Percentiles rank a stretch among this genome's conserved stretches.
These are phyloP conservation scores for Choiromyces venosus DNA, from an alignment of 495 filamentous ascomycete species.

Conservation along the genomic window DNA sequence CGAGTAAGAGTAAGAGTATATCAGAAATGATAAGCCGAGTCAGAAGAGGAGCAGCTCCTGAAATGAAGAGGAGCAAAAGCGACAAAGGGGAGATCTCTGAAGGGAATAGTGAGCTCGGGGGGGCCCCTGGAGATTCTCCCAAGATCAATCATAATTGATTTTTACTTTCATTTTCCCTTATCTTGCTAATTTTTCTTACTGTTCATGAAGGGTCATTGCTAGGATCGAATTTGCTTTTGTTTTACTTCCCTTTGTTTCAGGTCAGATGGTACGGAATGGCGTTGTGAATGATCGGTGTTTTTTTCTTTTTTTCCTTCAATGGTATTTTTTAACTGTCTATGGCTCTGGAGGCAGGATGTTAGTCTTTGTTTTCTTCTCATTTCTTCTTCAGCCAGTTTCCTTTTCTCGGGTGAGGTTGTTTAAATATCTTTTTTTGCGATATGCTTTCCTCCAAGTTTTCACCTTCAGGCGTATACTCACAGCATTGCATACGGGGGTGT, in stretches of 20 bases:
- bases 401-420: conserved; percentile 9
- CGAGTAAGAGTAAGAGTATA: conserved; percentile 40
- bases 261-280: conserved; percentile 28
- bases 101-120: background rate
- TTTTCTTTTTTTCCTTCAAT: conserved; percentile 8
- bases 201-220: conserved; percentile 6
- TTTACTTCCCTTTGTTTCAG: conserved; percentile 26
- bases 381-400: conserved; percentile 11
- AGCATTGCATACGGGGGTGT: conserved; percentile 5
- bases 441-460: conserved; percentile 7
- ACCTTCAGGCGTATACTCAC: conserved; percentile 11
- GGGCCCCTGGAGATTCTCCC: background rate
- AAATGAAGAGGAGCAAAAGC: conserved; percentile 43
- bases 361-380: conserved; percentile 5
- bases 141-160: conserved; percentile 13
- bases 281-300: conserved; percentile 29
- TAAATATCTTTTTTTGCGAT: conserved; percentile 1
- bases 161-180: conserved; percentile 16
- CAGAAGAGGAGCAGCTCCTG: conserved; percentile 31
- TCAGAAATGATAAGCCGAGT: conserved; percentile 37
- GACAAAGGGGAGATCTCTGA: conserved; percentile 28
- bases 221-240: conserved; percentile 23
- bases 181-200: conserved; percentile 17
- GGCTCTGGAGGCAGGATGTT: conserved; percentile 29
- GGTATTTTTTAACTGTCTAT: conserved; percentile 25